Base-by-base conservation (phyloP, 2,329 filamentous ascomycete species). In the Aspergillus jensenii region DNA sequence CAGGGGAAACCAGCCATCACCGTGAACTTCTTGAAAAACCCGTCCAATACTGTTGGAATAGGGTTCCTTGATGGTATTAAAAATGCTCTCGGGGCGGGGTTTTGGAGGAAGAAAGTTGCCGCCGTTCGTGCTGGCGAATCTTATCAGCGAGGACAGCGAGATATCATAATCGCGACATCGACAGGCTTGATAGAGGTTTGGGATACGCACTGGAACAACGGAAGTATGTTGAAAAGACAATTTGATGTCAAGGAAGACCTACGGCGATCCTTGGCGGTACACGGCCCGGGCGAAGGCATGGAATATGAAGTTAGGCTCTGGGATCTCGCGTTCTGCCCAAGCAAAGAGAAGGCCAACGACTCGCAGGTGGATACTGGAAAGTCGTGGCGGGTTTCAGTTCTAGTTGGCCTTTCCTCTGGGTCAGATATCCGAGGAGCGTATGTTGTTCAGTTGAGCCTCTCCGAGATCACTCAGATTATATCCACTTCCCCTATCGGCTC, bases 201-300 rank as follows among this genome's bases (percentile, higher is more conserved):
- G 95, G 90, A 89, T 69, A 82, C 97, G 44, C 91, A 93, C 68
- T 91, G 93, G 73, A 90, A 90, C 60, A 93, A 93, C 35, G 90
- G 93, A 64, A 88, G 92, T 69, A 86, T 90, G 44, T 82, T 91
- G 48, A 84, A 89, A 47, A 83, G 84, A 25, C 90, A 93, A 60
- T 80, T 87, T 21, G 90, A 96, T 71, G 80, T 87, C 57, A 85
- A 87, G 55, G 85, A 87, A 21, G 75, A 83, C 4, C 81, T 97
- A 37, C 71, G 88, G 15, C 74, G 80, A 2, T 85, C 87, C 33
- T 77, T 96, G 17, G 83, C 84, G 53, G 77, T 82, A 40, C 75
- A 81, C 11, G 81, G 83, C 45, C 77, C 82, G 51, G 78, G 77
- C 33, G 74, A 79, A 14, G 77, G 84, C 17, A 77, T 82, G 8